Evolutionary conservation across 2,329 filamentous ascomycete species (phyloP).

Genomic region (Colletotrichum godetiae): DNA sequence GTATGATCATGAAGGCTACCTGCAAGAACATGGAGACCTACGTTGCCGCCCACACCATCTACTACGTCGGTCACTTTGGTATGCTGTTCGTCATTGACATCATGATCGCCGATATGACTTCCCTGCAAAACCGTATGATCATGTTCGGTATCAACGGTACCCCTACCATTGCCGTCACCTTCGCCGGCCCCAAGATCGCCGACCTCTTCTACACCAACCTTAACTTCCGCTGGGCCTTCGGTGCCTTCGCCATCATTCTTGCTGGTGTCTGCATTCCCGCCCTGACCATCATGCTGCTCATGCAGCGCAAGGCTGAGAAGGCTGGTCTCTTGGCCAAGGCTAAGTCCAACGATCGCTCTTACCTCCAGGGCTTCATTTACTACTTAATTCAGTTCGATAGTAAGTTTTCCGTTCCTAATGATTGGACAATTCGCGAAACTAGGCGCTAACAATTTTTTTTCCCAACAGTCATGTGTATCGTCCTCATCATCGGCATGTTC

Average conservation of each 20-base stretch:
- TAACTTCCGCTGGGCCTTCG: constrained; percentile 64
- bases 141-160: constrained; percentile 55
- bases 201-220: constrained; percentile 50
- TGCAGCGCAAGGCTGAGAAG: constrained; percentile 60
- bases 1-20: constrained; percentile 72
- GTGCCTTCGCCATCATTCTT: constrained; percentile 71
- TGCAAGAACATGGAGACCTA: constrained; percentile 69
- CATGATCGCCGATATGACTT: constrained; percentile 56
- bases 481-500: constrained; percentile 60
- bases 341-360: constrained; percentile 19
- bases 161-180: constrained; percentile 56
- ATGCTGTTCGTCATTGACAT: constrained; percentile 54
- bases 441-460: background rate
- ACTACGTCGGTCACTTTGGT: constrained; percentile 66
- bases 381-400: constrained; percentile 35
- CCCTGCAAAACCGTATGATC: constrained; percentile 55
- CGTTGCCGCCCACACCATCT: constrained; percentile 71
- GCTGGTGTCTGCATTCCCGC: constrained; percentile 57
- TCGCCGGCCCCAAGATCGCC: constrained; percentile 54
- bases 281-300: constrained; percentile 46
- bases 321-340: constrained; percentile 49
- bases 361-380: constrained; percentile 31
- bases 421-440: background rate
- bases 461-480: constrained; percentile 55
- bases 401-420: background rate